Base-by-base conservation (phyloP, 345 rosid genomes). In the Melaleuca quinquenervia region DNA sequence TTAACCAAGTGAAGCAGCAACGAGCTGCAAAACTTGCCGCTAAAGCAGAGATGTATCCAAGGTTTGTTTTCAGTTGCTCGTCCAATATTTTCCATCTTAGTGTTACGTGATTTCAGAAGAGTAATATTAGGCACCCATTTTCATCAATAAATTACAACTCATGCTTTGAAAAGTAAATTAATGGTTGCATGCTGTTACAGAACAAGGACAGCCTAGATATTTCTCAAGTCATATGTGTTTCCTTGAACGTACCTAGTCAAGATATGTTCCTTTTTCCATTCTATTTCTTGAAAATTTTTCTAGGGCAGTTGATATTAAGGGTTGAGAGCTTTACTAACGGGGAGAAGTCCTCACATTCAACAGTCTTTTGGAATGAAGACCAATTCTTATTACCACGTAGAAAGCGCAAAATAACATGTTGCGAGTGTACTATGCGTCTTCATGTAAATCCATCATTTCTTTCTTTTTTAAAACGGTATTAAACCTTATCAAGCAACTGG, bases 11-110 rank as follows among this genome's bases (percentile, higher is more conserved):
- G 70, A 91, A 92, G 84, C 89, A 85, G 84, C 90, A 91, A 12
- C 87, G 92, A 86, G 93, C 90, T 49, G 91, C 93, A 84, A 96
- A 91, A 91, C 93, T 91, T 84, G 94, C 96, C 75, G 89, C 94
- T 5, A 95, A 95, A 90, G 93, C 95, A 85, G 94, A 91, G 90
- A 91, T 87, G 13, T 94, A 94, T 88, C 44, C 93, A 36, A 91
- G 97, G 98, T 95, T 11, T 48, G 90, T 1, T 86, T 87, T 76
- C 50, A 75, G 36, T 24, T n/a, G 58, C 84, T 52, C 8, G 2
- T 21, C 53, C 82, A n/a, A 20, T 45, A 32, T 58, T 56, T 52
- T 85, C 29, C 41, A 82, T 48, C 22, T 20, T n/a, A 49, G 26
- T 45, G 44, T 36, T 22, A 41, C 0, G 2, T 50, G 22, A 3